Percentiles rank a stretch among this genome's conserved stretches.
Conservation (phyloP, 2,329 filamentous ascomycete species). For the Trichoderma gracile region DNA sequence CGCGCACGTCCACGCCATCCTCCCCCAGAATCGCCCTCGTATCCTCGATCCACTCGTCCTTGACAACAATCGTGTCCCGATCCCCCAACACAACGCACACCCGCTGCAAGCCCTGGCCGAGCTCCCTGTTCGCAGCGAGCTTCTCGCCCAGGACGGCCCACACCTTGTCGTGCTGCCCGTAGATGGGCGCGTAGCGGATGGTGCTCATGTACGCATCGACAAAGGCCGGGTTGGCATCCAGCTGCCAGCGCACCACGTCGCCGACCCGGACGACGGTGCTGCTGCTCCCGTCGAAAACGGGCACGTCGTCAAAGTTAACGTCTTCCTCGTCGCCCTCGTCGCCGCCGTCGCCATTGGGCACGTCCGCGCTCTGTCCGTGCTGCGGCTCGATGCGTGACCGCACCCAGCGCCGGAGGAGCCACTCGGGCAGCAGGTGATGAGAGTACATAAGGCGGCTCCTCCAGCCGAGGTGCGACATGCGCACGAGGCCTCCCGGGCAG, state of each 20-base stretch:
- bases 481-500: constrained; percentile 68
- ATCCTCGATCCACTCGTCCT: constrained; percentile 64
- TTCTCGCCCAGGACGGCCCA: constrained; percentile 60
- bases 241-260: constrained; percentile 68
- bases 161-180: constrained; percentile 55
- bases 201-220: constrained; percentile 69
- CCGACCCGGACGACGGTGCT: constrained; percentile 57
- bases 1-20: constrained; percentile 56
- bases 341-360: constrained; percentile 30
- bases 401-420: constrained; percentile 56
- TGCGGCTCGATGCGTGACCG: constrained; percentile 49
- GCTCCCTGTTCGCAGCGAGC: constrained; percentile 41
- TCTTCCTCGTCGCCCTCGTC: constrained; percentile 39
- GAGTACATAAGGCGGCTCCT: constrained; percentile 64
- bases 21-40: constrained; percentile 57
- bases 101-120: constrained; percentile 42
- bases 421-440: constrained; percentile 59
- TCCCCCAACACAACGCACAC: constrained; percentile 67
- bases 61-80: constrained; percentile 66
- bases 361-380: constrained; percentile 39
- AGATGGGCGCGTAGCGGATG: constrained; percentile 69
- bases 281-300: constrained; percentile 55
- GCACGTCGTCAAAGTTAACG: constrained; percentile 50
- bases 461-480: constrained; percentile 61
- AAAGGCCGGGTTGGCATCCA: constrained; percentile 66